Conservation (phyloP, 768 basidiomycete species). For the Suillus brevipes region DNA sequence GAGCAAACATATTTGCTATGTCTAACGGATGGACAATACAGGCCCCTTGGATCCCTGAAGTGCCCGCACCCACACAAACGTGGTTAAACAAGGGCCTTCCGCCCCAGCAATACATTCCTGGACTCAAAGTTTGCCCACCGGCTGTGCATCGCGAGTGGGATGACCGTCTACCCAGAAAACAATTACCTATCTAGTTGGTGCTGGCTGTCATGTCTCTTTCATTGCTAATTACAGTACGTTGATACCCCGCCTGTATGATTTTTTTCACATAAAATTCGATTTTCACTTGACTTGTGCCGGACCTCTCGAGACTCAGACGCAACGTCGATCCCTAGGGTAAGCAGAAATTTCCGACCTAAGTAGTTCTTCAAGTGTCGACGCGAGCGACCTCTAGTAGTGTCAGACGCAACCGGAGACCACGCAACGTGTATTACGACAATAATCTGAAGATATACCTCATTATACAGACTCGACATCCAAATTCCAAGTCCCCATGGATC, state of each 20-base stretch:
- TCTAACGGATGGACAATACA: conserved; percentile 21
- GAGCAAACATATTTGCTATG: background rate
- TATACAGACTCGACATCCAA: conserved; percentile 6
- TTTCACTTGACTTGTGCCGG: too few species aligned
- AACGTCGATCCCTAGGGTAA: too few species aligned
- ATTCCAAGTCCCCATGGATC: background rate
- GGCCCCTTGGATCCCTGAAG: conserved; percentile 45
- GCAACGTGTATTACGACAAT: conserved; percentile 1
- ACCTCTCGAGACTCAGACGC: too few species aligned
- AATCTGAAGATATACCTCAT: background rate
- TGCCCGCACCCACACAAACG: conserved; percentile 24
- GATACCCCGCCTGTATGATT: background rate
- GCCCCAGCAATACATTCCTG: conserved; percentile 38
- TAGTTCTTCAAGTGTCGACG: background rate
- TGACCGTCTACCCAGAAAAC: conserved; percentile 31
- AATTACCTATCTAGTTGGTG: background rate
- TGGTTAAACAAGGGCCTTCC: conserved; percentile 45
- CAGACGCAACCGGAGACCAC: background rate
- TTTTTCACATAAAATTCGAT: too few species aligned
- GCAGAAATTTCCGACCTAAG: too few species aligned
- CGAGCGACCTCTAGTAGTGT: background rate
- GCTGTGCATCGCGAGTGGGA: conserved; percentile 38
- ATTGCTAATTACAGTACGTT: background rate
- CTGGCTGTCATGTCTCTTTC: background rate
- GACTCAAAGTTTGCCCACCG: conserved; percentile 36